Evolutionary conservation across 768 basidiomycete genomes (phyloP).

Genomic region (Chalciporus piperatus): DNA sequence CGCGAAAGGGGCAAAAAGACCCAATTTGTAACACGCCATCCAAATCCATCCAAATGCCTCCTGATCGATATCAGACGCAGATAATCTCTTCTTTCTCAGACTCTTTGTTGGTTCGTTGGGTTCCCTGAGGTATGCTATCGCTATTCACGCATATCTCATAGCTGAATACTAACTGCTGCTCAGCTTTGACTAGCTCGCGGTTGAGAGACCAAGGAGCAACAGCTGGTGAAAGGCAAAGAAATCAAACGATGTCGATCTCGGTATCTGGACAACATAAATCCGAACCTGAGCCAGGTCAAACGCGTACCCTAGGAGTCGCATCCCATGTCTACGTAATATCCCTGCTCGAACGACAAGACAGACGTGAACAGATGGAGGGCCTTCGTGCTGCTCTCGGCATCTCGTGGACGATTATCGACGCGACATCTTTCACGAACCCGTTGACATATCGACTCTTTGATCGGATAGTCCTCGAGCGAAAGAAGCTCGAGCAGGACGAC

Average conservation of each 20-base stretch:
- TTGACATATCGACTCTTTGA: constrained; percentile 39
- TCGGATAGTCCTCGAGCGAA: constrained; percentile 31
- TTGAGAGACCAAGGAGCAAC: no score
- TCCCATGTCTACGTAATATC: constrained; percentile 53
- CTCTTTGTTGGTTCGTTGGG: neutral
- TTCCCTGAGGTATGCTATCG: neutral
- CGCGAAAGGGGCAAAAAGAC: neutral
- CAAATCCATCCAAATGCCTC: neutral
- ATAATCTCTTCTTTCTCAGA: neutral
- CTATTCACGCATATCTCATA: neutral
- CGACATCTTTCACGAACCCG: constrained; percentile 36
- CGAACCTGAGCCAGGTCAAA: neutral
- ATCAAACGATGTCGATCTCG: neutral
- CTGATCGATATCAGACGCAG: neutral
- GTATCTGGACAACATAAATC: neutral
- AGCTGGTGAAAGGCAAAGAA: no score
- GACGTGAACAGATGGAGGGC: constrained; percentile 52
- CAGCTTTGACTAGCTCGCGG: no score
- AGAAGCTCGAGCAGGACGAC: neutral
- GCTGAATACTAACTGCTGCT: no score
- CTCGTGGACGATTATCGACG: constrained; percentile 51
- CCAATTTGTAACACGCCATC: no score
- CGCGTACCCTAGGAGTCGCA: constrained; percentile 35
- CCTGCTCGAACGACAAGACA: constrained; percentile 49
- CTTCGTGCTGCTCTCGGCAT: constrained; percentile 45